Percentiles rank a stretch among this genome's conserved stretches.
phyloP scores from a whole-genome alignment of 2,329 filamentous ascomycete genomes.

The Simplicillium sp. region DNA sequence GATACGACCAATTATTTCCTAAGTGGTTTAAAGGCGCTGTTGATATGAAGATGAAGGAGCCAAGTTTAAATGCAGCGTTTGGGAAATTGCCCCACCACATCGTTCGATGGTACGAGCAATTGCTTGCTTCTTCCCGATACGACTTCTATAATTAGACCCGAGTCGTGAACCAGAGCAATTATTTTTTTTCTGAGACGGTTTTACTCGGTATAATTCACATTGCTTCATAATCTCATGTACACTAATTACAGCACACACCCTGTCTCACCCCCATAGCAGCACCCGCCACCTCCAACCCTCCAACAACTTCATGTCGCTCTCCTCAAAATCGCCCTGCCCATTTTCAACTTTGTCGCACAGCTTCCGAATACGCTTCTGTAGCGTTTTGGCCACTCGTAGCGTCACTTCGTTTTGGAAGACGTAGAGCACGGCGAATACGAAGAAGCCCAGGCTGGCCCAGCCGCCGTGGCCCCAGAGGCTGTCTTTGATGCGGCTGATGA shows the following conservation, averaged over 20 bases:
- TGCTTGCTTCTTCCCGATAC: too few species aligned
- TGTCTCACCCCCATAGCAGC: constrained; percentile 27
- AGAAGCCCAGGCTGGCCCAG: constrained; percentile 40
- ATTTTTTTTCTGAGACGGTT: too few species aligned
- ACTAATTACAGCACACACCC: not conserved
- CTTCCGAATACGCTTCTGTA: constrained; percentile 38
- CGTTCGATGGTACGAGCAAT: too few species aligned
- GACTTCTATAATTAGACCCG: too few species aligned
- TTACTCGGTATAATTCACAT: too few species aligned
- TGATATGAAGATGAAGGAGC: too few species aligned
- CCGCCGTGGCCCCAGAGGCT: constrained; percentile 32
- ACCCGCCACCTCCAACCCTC: constrained; percentile 49
- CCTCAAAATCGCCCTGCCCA: constrained; percentile 33
- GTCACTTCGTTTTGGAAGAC: constrained; percentile 51
- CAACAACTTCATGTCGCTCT: constrained; percentile 38
- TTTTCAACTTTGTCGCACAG: constrained; percentile 37
- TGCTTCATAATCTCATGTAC: not conserved
- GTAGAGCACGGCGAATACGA: constrained; percentile 48
- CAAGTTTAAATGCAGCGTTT: not conserved
- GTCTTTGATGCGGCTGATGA: constrained; percentile 39
- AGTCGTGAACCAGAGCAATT: too few species aligned
- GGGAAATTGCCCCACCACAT: not conserved
- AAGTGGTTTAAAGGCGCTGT: too few species aligned
- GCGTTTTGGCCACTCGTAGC: constrained; percentile 41
- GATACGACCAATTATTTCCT: not conserved